Evolutionary conservation across 2,329 filamentous ascomycete genomes (phyloP).

Genomic region (Sporothrix schenckii): DNA sequence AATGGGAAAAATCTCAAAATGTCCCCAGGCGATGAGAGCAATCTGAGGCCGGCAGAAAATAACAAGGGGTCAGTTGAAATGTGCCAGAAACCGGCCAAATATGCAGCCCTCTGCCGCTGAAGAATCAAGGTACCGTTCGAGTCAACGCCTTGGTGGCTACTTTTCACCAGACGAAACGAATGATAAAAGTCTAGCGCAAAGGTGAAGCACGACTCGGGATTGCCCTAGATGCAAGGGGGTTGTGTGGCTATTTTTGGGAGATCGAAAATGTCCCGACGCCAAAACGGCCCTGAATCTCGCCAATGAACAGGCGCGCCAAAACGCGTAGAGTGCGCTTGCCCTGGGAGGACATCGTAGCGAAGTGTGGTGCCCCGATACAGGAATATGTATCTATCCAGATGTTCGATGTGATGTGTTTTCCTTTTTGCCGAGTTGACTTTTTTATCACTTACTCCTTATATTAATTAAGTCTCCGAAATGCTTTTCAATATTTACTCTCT

Average conservation of each 20-base stretch:
- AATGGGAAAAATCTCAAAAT: background rate
- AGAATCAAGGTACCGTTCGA: background rate
- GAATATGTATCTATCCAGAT: background rate
- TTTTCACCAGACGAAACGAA: background rate
- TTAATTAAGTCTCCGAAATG: background rate
- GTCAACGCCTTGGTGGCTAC: background rate
- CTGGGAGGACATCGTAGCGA: background rate
- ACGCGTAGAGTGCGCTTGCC: conserved; percentile 1
- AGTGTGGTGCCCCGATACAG: background rate
- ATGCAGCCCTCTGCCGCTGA: background rate
- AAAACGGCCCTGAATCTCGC: conserved; percentile 1
- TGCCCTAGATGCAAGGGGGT: background rate
- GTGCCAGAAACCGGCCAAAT: background rate
- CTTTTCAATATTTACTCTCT: background rate
- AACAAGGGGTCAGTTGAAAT: background rate
- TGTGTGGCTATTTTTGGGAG: background rate
- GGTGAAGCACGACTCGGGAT: background rate
- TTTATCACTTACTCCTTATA: background rate
- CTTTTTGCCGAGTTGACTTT: background rate
- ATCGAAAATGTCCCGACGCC: background rate
- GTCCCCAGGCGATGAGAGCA: background rate
- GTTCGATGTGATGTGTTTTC: background rate
- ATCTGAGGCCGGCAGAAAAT: background rate
- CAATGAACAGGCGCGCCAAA: background rate
- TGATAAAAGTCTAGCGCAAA: background rate